These are phyloP conservation scores for Phytopythium delawarense DNA, from an alignment of 352 stramenopile species.

Conservation along the genomic window DNA sequence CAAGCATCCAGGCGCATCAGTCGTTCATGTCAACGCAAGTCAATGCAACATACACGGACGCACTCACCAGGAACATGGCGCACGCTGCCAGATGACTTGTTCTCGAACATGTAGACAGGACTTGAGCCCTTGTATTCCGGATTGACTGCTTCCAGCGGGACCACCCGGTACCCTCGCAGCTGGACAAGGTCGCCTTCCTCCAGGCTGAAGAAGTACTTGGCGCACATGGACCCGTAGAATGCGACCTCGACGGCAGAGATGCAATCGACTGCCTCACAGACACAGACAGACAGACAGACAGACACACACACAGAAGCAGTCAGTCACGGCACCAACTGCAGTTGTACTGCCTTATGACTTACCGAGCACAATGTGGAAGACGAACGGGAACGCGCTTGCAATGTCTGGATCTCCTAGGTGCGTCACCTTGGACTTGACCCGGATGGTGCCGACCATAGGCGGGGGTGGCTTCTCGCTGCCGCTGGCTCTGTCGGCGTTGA, in stretches of 20 bases:
- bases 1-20: too few species aligned
- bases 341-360: background rate
- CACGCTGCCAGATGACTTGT: conserved; percentile 25
- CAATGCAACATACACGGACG: background rate
- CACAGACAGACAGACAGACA: background rate
- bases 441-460: conserved; percentile 47
- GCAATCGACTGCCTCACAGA: conserved; percentile 30
- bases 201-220: conserved; percentile 44
- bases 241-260: conserved; percentile 39
- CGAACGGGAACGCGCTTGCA: conserved; percentile 55
- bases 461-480: conserved; percentile 4
- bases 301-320: too few species aligned
- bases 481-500: background rate
- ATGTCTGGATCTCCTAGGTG: conserved; percentile 39
- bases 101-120: conserved; percentile 26
- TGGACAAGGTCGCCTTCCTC: conserved; percentile 63
- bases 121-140: conserved; percentile 7
- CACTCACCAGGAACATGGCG: conserved; percentile 35
- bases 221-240: conserved; percentile 69
- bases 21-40: background rate
- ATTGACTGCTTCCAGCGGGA: conserved; percentile 12
- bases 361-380: conserved; percentile 63
- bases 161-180: conserved; percentile 34
- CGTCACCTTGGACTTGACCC: conserved; percentile 50
- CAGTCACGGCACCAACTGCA: background rate